phyloP scores from a whole-genome alignment of 441 rosid species.

The Arabidopsis hybrid region DNA sequence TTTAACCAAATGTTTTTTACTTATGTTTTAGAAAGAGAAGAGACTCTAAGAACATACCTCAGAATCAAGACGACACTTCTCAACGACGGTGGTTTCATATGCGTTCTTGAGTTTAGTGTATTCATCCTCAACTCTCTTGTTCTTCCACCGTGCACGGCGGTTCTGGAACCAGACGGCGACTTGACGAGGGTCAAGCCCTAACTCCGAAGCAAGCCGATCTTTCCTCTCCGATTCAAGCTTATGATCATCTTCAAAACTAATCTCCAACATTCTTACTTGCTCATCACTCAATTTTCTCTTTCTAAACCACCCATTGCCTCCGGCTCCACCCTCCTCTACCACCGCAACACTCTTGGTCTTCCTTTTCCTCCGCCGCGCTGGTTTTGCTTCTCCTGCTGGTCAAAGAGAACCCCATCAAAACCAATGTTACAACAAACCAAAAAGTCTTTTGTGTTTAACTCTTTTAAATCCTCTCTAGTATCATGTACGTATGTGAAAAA shows the following conservation, averaged over 20 bases:
- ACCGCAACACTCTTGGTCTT: conserved; percentile 53
- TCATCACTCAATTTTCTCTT: conserved; percentile 77
- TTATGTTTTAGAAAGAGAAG: not conserved
- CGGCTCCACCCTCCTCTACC: conserved; percentile 38
- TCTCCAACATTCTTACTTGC: conserved; percentile 69
- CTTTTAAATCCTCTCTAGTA: not conserved
- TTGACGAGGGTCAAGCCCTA: conserved; percentile 86
- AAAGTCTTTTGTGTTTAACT: not conserved
- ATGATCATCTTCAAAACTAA: conserved; percentile 68
- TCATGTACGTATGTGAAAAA: conserved; percentile 14
- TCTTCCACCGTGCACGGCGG: conserved; percentile 85
- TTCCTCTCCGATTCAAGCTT: conserved; percentile 86
- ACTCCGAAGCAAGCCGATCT: conserved; percentile 70
- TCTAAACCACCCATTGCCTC: conserved; percentile 44
- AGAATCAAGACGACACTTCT: conserved; percentile 75
- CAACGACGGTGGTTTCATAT: conserved; percentile 57
- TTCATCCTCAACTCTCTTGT: conserved; percentile 79
- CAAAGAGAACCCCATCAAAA: conserved; percentile 23
- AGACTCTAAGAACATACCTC: conserved; percentile 55
- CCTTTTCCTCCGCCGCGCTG: conserved; percentile 52
- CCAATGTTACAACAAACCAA: not conserved
- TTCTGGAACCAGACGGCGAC: conserved; percentile 97
- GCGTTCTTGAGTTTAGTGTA: conserved; percentile 55
- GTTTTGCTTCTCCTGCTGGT: conserved; percentile 52
- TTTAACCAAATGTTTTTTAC: not conserved